phyloP scores from a whole-genome alignment of 2,329 filamentous ascomycete genomes.

The Daldinia eschscholtzii region DNA sequence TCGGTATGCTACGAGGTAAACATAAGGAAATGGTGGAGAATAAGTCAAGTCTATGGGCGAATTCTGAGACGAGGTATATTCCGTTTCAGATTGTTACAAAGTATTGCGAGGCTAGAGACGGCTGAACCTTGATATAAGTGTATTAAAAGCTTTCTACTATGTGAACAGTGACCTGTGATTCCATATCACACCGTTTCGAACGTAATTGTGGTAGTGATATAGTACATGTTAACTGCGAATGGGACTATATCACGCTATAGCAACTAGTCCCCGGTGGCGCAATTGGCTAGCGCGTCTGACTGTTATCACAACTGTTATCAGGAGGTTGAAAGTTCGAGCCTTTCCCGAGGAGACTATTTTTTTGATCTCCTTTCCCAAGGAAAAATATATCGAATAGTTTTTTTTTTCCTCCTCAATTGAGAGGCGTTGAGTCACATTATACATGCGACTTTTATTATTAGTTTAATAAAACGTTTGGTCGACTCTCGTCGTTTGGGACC shows the following conservation, averaged over 20 bases:
- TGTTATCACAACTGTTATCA: slow-evolving; percentile 57
- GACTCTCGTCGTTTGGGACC: too few relatives aligned
- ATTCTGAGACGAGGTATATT: not conserved
- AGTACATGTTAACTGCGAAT: not conserved
- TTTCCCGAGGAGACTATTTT: slow-evolving; percentile 9
- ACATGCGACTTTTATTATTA: too few relatives aligned
- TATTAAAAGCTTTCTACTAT: not conserved
- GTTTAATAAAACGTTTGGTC: too few relatives aligned
- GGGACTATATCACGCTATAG: not conserved
- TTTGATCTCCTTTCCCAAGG: not conserved
- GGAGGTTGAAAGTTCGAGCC: slow-evolving; percentile 14
- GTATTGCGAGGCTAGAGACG: not conserved
- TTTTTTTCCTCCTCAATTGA: not conserved
- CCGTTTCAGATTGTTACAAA: not conserved
- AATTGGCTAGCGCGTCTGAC: slow-evolving; percentile 72
- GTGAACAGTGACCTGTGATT: not conserved
- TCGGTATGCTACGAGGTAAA: not conserved
- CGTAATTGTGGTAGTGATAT: not conserved
- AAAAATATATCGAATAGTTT: not conserved
- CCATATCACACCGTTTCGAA: not conserved
- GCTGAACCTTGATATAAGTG: not conserved
- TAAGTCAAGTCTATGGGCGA: not conserved
- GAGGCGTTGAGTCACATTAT: too few relatives aligned
- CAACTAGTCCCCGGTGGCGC: slow-evolving; percentile 56
- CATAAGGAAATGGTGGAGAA: slow-evolving; percentile 3